Base-by-base conservation (phyloP, 257 asterid genomes). In the Nicotiana noctiflora region DNA sequence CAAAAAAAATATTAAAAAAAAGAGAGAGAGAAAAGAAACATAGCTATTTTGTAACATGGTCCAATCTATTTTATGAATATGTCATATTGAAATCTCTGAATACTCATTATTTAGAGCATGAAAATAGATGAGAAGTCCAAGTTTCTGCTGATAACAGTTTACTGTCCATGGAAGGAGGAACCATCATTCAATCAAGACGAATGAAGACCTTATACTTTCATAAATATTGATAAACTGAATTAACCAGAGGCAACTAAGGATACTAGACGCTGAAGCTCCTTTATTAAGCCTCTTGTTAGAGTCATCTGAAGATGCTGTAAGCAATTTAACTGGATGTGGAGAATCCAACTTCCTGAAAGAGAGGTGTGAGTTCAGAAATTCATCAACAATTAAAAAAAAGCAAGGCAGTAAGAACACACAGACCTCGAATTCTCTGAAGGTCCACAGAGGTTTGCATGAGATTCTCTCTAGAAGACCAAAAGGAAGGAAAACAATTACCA, bases 201-300 rank as follows among this genome's bases (percentile, higher is more conserved):
- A 70, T 70, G 59, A 70, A 23, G 59, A 70, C 77, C 37, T 70
- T 14, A 74, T 8, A 23, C 21, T 74, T 14, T 49, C 32, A 11
- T 23, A 64, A 19, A 12, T 79, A 79, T 27, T 11, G 12, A 67
- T 37, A 62, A 70, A 79, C n/a, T 29, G 49, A 57, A 64, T 51
- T 18, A 32, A 84, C 19, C 23, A 49, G 59, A 64, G 49, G 51
- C 59, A 55, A n/a, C 63, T 34, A 90, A 96, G 98, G 98, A 96
- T 96, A 96, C 99, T 89, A 49, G 93, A 89, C 72, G 93, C 86
- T 81, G 86, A 75, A 84, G 84, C 92, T 77, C 97, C 98, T 86
- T 88, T 84, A 61, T 64, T 67, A 66, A 83, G 82, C 88, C 85
- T 89, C 88, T 90, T 96, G 86, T 88, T 87, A 76, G 93, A 86